phyloP scores from a whole-genome alignment of 495 filamentous ascomycete genomes.

The Penicillium verhagenii region DNA sequence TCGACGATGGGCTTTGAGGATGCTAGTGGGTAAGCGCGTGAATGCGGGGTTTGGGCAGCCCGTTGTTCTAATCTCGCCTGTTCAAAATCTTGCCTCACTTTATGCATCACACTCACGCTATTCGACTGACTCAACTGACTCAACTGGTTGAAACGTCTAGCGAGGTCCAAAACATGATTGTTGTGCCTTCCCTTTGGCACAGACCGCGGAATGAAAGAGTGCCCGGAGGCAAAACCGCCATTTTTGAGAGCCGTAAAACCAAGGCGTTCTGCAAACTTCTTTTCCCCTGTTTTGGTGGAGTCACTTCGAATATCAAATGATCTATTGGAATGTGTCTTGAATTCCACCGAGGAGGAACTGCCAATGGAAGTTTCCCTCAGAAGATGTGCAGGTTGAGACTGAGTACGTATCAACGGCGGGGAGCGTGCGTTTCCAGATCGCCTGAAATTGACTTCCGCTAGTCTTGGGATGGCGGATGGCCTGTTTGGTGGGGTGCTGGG shows the following conservation, averaged over 20 bases:
- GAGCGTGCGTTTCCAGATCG: slow-evolving; percentile 47
- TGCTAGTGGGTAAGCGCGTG: slow-evolving; percentile 81
- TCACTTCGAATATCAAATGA: slow-evolving; percentile 24
- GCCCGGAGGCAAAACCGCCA: slow-evolving; percentile 54
- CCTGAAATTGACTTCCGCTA: slow-evolving; percentile 42
- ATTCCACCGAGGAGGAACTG: slow-evolving; percentile 14
- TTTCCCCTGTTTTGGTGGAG: slow-evolving; percentile 55
- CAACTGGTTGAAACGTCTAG: slow-evolving; percentile 94
- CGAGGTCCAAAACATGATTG: slow-evolving; percentile 78
- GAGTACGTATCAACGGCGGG: slow-evolving; percentile 65
- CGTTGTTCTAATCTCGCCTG: slow-evolving; percentile 84
- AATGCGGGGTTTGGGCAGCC: slow-evolving; percentile 75
- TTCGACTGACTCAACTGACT: too few relatives aligned
- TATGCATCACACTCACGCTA: too few relatives aligned
- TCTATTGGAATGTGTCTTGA: slow-evolving; percentile 19
- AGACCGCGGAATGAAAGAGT: slow-evolving; percentile 87
- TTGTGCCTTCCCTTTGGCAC: slow-evolving; percentile 64
- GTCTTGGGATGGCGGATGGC: slow-evolving; percentile 54
- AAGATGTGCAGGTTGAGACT: slow-evolving; percentile 63
- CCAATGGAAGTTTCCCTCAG: slow-evolving; percentile 28
- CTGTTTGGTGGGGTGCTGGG: slow-evolving; percentile 28
- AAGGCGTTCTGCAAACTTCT: slow-evolving; percentile 68
- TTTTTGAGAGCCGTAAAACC: slow-evolving; percentile 59
- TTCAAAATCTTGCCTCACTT: too few relatives aligned
- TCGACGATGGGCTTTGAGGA: slow-evolving; percentile 96